A percentile compares a stretch with the other conserved stretches of the same genome.
phyloP scores from a whole-genome alignment of 768 basidiomycete genomes.

The Chlorophyllum brunneum region DNA sequence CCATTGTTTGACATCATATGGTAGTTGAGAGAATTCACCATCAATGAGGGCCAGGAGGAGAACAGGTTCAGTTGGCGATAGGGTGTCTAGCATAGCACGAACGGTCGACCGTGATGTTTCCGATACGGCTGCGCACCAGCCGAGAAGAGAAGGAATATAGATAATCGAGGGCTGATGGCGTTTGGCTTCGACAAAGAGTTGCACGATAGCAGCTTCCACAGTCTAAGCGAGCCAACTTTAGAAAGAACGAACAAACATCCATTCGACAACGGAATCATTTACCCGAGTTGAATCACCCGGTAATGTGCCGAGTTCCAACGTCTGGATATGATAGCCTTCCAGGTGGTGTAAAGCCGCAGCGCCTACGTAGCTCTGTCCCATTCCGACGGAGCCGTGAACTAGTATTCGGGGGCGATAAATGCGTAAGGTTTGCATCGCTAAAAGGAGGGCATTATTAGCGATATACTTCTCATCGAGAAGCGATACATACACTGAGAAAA shows the following conservation, averaged over 20 bases:
- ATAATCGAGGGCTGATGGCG: conserved; percentile 94
- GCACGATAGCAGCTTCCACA: conserved; percentile 87
- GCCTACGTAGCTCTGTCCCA: conserved; percentile 91
- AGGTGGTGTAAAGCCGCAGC: conserved; percentile 90
- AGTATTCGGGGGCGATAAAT: conserved; percentile 88
- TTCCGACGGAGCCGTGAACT: conserved; percentile 75
- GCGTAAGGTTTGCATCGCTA: conserved; percentile 89
- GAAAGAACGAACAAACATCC: not conserved
- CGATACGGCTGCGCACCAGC: conserved; percentile 83
- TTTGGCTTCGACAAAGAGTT: conserved; percentile 95
- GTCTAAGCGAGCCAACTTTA: conserved; percentile 53
- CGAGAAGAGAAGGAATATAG: conserved; percentile 85
- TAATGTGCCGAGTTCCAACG: conserved; percentile 83
- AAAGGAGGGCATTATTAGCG: too few relatives aligned
- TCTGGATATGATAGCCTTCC: conserved; percentile 95
- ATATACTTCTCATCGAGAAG: not conserved
- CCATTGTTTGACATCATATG: conserved; percentile 84
- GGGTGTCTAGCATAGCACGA: conserved; percentile 85
- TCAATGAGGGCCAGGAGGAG: conserved; percentile 89
- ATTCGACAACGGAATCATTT: conserved; percentile 23
- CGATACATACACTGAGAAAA: conserved; percentile 70
- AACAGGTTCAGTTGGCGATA: conserved; percentile 91
- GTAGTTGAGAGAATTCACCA: conserved; percentile 63
- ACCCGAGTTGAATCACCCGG: conserved; percentile 89
- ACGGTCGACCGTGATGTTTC: conserved; percentile 85